Evolutionary conservation across 768 basidiomycete species (phyloP), one percentile per base, ranked within the genome.

Genomic region (Mycena indigotica): DNA sequence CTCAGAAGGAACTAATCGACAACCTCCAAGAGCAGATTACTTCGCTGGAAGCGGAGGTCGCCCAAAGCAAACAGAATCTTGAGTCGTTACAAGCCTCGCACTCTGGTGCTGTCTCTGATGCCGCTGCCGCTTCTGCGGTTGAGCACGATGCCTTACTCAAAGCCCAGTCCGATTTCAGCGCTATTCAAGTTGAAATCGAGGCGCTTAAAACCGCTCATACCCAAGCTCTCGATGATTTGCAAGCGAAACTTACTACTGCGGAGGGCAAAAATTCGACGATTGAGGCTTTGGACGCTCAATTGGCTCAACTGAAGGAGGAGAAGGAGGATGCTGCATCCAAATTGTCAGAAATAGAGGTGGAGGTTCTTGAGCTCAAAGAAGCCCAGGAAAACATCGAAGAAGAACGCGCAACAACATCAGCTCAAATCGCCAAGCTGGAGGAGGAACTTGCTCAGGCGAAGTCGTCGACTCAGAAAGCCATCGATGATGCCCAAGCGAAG

Each of bases 271-370:
- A 74, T 13, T 72, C 78, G 4, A 74, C 75, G 46, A 70, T 68
- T 1, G 76, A 77, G 23, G 65, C 69, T 5, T 76, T 90, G 21
- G 73, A 78, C 51, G 62, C 75, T 2, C 82, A 87, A 65, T 58
- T 91, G 13, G 70, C 68, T 3, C 73, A 72, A 28, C 75, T 91
- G 58, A 84, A 82, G 68, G 69, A 68, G 13, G 87, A 90, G 71
- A 87, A 84, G 65, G 89, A 88, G 65, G 90, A 91, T 56, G 84
- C 75, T 39, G 81, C 85, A 8, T 77, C 74, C 66, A 91, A 86
- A 70, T 75, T 93, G 3, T 90, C 89, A 0, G 91, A 94, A 65
- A 76, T 92, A 24, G 92, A 94, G 73, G 74, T 94, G 50, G 90
- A 93, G 68, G 80, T 92, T 39, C 70, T 93, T 56, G 91, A 93